Base-by-base conservation (phyloP, 768 basidiomycete genomes). In the Nidularia sp. region DNA sequence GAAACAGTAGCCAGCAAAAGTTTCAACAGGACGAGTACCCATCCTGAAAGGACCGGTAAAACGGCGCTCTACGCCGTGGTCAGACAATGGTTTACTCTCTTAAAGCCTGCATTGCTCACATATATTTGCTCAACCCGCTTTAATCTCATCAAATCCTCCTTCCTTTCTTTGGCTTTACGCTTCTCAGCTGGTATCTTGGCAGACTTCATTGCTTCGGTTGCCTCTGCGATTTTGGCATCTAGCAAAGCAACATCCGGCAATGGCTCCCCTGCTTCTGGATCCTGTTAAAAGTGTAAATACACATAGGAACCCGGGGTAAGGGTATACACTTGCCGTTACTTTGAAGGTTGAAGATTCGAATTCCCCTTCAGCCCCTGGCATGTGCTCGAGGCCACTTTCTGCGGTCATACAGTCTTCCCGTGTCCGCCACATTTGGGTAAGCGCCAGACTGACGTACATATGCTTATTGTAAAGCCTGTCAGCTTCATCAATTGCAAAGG, bases 401-500 rank as follows among this genome's bases (percentile, higher is more conserved):
- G 85, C 83, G 1, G 87, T 86, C 79, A 97, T 91, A 62, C 89
- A 98, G 62, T 98, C 96, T 67, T 98, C 95, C 58, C 97, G 78
- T 13, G 93, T 90, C 64, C 88, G 80, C 92, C 93, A 98, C 84
- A 95, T 92, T 72, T 99, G 97, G 72, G 84, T 84, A 13, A 98
- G 71, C 22, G 93, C 82, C 48, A 95, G 74, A 46, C 91, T 89
- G 53, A 98, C 78, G 62, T 97, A 88, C 84, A 96, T 88, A 63
- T 98, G 93, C 56, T 81, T 83, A 56, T 83, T 81, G 66, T 95
- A 98, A 43, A 99, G 77, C 49, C 81, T 83, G 66, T 96, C 93
- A 1, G 97, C 97, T 66, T 99, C 97, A 44, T 93, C 93, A 53
- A 99, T 93, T 3, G 94, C 93, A 66, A 88, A 94, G 2, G 97